Base-by-base conservation (phyloP, 192 early-diverging fungal species). In the Entomortierella lignicola region DNA sequence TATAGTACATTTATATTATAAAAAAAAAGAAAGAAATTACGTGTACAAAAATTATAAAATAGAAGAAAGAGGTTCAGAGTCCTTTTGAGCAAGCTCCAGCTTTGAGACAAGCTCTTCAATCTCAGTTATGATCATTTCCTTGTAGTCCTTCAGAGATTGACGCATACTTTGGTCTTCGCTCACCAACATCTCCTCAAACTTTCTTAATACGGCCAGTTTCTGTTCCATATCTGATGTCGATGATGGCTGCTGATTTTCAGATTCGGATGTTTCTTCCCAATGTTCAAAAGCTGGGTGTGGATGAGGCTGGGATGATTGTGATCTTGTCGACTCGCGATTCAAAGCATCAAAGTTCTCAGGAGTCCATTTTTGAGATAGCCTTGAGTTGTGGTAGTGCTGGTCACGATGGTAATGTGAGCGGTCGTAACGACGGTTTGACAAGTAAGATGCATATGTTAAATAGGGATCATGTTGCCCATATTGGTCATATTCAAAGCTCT, bases 91-190 rank as follows among this genome's bases (percentile, higher is more conserved):
- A 32, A 54, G 13, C 30, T 69, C 57, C 34, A 69, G 18, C 25
- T 52, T 34, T 30, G 44, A 23, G n/a, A 71, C 42, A 17, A 71
- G 60, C 20, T 71, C 69, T 27, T 8, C 48, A 32, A 71, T 71
- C 47, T 71, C 69, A 1, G 60, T 41, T 13, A 17, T 50, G 11
- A 71, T 30, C 8, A 31, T 25, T 12, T 52, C 57, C 26, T 60
- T 70, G 21, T 70, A 58, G 4, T 18, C 50, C 25, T 69, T 27
- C 12, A 60, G 31, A 30, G 58, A 54, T 13, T 17, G 30, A 20
- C 20, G 44, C 44, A 4, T 12, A 11, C 26, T 25, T 8, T 47
- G 21, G 23, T 60, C 25, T 29, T 37, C 37, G 0, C 11, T 29
- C n/a, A n/a, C n/a, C 21, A 26, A 17, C n/a, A 8, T 13, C n/a